Evolutionary conservation across 2,329 filamentous ascomycete genomes (phyloP), one percentile per base, ranked within the genome.

Genomic region (Escovopsis sp.): DNA sequence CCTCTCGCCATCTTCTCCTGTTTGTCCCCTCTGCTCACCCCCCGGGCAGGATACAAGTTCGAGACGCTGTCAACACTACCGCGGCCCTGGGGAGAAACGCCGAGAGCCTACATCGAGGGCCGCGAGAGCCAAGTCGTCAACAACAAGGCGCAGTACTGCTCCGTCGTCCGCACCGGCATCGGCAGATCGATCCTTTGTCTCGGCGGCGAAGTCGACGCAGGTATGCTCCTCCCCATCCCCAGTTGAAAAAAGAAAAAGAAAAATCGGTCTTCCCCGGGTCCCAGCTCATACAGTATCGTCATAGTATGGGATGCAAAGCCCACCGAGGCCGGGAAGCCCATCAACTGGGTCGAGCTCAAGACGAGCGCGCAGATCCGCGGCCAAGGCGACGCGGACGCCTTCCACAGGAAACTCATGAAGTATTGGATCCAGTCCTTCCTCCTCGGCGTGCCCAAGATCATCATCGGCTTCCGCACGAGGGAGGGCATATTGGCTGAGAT

Each of bases 371-470:
- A 82, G 49, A 79, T 89, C 40, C 69, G 69, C 41, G 73, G 73
- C 46, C 71, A 80, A 2, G 72, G 76, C 38, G 84, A 91, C 53
- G 70, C 77, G 55, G 62, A 80, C 18, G 82, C 78, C 48, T 94
- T 89, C 57, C 85, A 95, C 61, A 76, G 84, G 39, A 96, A 96
- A 59, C 72, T 96, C 43, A 75, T 94, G 62, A 93, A 93, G 55
- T 94, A 89, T 64, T 98, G 91, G 91, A 85, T 89, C 12, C 91
- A 96, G 60, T 94, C 85, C 0, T 98, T 94, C 56, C 70, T 98
- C 3, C 78, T 98, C 2, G 89, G 89, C 35, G 88, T 96, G 1
- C 86, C 87, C 1, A 91, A 81, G 51, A 85, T 98, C 49, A 77
- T 95, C 38, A 83, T 98, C 28, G 91, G 91, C 1, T 95, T 91